These are phyloP conservation scores for Cylindrotheca fusiformis DNA, from an alignment of 108 stramenopile species.

Conservation along the genomic window DNA sequence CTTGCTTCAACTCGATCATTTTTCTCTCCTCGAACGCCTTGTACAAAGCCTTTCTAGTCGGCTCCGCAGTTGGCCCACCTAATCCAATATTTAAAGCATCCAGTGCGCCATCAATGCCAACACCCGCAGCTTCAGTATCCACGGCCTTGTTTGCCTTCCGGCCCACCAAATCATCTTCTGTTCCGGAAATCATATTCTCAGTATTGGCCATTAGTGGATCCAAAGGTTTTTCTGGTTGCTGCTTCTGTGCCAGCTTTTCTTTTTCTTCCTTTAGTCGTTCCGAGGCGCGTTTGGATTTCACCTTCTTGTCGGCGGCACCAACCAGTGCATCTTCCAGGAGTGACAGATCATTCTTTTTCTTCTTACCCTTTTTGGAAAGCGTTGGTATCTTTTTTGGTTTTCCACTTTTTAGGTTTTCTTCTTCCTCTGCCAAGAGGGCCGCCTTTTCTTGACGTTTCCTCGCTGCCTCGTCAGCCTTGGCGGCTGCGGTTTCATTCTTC, in stretches of 20 bases:
- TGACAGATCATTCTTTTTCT: constrained; percentile 61
- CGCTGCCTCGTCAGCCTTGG: constrained; percentile 80
- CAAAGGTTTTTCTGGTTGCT: constrained; percentile 30
- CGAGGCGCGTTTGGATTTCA: constrained; percentile 53
- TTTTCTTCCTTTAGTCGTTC: constrained; percentile 55
- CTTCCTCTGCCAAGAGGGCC: constrained; percentile 69
- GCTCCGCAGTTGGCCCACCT: constrained; percentile 33
- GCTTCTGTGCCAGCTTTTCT: constrained; percentile 32
- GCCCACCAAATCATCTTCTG: constrained; percentile 38
- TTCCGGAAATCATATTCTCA: constrained; percentile 43
- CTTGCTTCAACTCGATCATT: constrained; percentile 78
- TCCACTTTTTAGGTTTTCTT: constrained; percentile 38
- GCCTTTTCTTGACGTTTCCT: constrained; percentile 70
- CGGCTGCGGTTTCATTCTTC: constrained; percentile 48
- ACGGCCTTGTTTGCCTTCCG: constrained; percentile 57
- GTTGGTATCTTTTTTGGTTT: constrained; percentile 34
- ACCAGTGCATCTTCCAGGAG: constrained; percentile 76
- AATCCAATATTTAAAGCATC: constrained; percentile 29
- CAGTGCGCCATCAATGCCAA: constrained; percentile 70
- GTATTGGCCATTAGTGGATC: constrained; percentile 79
- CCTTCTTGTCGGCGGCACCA: constrained; percentile 80
- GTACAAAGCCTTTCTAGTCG: constrained; percentile 80
- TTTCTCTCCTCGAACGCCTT: constrained; percentile 86
- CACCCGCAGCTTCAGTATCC: constrained; percentile 44
- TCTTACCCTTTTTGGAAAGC: constrained; percentile 37